Evolutionary conservation across 1,284 basidiomycete genomes (phyloP).

Genomic region (Sporisorium reilianum): DNA sequence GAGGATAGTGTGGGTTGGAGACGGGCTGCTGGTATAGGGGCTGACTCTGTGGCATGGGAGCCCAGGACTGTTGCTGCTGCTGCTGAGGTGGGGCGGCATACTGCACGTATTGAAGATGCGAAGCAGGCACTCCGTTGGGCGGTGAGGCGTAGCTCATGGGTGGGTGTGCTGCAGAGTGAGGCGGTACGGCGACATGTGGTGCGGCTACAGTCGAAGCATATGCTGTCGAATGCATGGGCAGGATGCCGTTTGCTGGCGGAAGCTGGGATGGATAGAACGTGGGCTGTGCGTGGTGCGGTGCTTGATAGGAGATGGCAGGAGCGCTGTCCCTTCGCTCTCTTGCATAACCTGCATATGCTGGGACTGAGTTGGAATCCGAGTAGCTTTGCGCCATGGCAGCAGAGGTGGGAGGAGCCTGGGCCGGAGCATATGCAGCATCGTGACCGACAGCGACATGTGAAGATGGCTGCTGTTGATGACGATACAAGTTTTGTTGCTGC

Average conservation of each 20-base stretch:
- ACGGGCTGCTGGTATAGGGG: constrained; percentile 14
- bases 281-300: constrained; percentile 11
- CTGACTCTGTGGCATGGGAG: constrained; percentile 16
- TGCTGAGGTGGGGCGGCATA: constrained; percentile 18
- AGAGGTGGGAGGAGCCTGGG: constrained; percentile 17
- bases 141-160: constrained; percentile 10
- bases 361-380: constrained; percentile 20
- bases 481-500: constrained; percentile 17
- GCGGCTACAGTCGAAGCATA: constrained; percentile 11
- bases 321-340: constrained; percentile 37
- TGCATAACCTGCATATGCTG: constrained; percentile 8
- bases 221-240: constrained; percentile 5
- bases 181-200: not conserved
- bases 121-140: constrained; percentile 19
- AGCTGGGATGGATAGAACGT: constrained; percentile 18
- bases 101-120: constrained; percentile 24
- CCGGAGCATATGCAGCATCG: constrained; percentile 10
- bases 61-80: constrained; percentile 29
- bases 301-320: constrained; percentile 16
- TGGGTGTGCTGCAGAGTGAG: constrained; percentile 13
- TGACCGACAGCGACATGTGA: not conserved
- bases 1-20: constrained; percentile 5
- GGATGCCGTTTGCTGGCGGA: constrained; percentile 1
- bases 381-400: constrained; percentile 31
- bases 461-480: constrained; percentile 29